Conservation (phyloP, 257 asterid species). For the Prunella vulgaris region DNA sequence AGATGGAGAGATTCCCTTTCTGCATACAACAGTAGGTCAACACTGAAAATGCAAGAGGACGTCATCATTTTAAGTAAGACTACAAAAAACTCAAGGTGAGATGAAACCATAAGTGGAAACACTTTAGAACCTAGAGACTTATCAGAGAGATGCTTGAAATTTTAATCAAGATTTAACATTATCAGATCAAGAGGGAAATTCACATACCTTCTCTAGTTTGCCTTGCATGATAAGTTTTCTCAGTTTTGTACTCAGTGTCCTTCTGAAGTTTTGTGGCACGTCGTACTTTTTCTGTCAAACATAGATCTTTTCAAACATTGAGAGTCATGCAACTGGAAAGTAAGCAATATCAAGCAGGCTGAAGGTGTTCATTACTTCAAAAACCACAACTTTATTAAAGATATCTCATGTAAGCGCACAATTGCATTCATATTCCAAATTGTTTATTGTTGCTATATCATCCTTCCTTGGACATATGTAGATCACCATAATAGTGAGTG, state of each 20-base stretch:
- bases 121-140: background rate
- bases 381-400: background rate
- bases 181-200: slow-evolving; percentile 5
- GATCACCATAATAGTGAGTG: background rate
- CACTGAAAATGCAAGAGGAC: background rate
- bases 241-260: slow-evolving; percentile 39
- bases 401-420: background rate
- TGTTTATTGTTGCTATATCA: background rate
- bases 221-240: slow-evolving; percentile 45
- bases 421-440: background rate
- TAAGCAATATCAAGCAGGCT: background rate
- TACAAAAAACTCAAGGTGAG: background rate
- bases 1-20: too few relatives aligned
- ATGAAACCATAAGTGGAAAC: background rate
- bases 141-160: background rate
- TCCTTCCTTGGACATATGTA: background rate
- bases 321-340: background rate
- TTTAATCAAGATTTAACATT: background rate
- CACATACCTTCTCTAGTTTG: slow-evolving; percentile 48
- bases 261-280: slow-evolving; percentile 40
- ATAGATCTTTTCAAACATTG: background rate
- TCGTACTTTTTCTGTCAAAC: slow-evolving; percentile 38
- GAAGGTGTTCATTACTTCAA: background rate
- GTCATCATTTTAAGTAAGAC: background rate
- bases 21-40: too few relatives aligned